Percentiles rank a stretch among this genome's conserved stretches.
These are phyloP conservation scores for Stereocaulon alpinum DNA, from an alignment of 495 filamentous ascomycete genomes.

Conservation along the genomic window DNA sequence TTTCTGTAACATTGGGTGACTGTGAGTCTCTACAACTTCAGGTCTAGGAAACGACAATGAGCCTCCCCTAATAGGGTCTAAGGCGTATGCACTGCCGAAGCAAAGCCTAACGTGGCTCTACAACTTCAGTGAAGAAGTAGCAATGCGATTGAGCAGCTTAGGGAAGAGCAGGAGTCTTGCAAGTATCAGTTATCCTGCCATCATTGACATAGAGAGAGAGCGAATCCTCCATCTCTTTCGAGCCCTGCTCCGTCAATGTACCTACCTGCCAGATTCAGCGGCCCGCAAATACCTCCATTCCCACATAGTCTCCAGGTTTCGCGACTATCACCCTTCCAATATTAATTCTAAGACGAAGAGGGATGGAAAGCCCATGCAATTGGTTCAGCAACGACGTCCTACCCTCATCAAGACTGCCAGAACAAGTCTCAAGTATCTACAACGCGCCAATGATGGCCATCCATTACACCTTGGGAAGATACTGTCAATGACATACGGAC, in stretches of 20 bases:
- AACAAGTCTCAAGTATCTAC: conserved; percentile 32
- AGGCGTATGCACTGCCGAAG: background rate
- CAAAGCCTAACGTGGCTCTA: background rate
- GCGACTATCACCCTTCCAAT: conserved; percentile 19
- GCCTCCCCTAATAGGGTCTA: too few relatives aligned
- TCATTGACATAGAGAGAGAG: conserved; percentile 12
- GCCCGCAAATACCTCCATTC: conserved; percentile 50
- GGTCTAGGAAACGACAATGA: too few relatives aligned
- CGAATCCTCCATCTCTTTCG: conserved; percentile 58
- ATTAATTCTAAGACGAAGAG: background rate
- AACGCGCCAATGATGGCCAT: conserved; percentile 57
- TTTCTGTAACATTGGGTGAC: too few relatives aligned
- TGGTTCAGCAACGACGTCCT: conserved; percentile 5
- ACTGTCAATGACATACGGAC: conserved; percentile 60
- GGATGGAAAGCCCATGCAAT: background rate
- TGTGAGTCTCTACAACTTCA: too few relatives aligned
- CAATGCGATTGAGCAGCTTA: conserved; percentile 10
- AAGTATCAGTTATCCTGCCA: conserved; percentile 4
- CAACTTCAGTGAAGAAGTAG: background rate
- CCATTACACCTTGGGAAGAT: conserved; percentile 50
- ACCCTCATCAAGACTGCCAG: conserved; percentile 26
- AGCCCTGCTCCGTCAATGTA: conserved; percentile 69
- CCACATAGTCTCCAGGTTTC: conserved; percentile 50
- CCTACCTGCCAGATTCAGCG: conserved; percentile 69
- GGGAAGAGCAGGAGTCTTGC: background rate